These are phyloP conservation scores for Aspergillus pseudoglaucus DNA, from an alignment of 2,329 filamentous ascomycete species.

Conservation along the genomic window DNA sequence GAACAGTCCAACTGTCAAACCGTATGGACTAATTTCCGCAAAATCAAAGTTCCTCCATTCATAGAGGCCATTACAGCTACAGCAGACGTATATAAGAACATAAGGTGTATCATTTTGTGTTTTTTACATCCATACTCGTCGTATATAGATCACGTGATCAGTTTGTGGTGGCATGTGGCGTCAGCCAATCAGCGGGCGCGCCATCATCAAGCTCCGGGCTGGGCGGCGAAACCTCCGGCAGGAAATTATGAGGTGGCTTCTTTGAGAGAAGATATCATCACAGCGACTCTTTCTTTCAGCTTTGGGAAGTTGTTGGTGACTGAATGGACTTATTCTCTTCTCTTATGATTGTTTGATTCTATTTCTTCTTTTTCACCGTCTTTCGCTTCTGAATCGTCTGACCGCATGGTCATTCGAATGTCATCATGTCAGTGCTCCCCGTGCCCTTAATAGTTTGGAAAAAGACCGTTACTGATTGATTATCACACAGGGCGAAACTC, in stretches of 20 bases:
- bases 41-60: too few species aligned
- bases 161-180: background rate
- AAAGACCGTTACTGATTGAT: slow-evolving; percentile 5
- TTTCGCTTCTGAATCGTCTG: slow-evolving; percentile 14
- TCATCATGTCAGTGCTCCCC: slow-evolving; percentile 25
- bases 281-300: slow-evolving; percentile 1
- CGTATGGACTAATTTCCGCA: too few species aligned
- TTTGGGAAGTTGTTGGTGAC: background rate
- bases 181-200: background rate
- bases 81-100: too few species aligned
- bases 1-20: too few species aligned
- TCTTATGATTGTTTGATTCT: slow-evolving; percentile 22
- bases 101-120: background rate
- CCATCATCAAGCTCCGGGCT: background rate
- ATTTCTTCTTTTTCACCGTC: slow-evolving; percentile 1
- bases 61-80: too few species aligned
- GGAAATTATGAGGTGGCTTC: slow-evolving; percentile 24
- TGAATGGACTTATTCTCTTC: slow-evolving; percentile 4
- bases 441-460: slow-evolving; percentile 5
- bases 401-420: slow-evolving; percentile 27
- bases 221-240: slow-evolving; percentile 16
- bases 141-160: background rate
- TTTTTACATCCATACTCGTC: background rate
- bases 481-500: slow-evolving; percentile 60
- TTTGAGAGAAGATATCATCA: slow-evolving; percentile 7